Percentiles rank a stretch among this genome's conserved stretches.
These are phyloP conservation scores for Malania oleifera DNA, from an alignment of 164 flowering plant species.

Conservation along the genomic window DNA sequence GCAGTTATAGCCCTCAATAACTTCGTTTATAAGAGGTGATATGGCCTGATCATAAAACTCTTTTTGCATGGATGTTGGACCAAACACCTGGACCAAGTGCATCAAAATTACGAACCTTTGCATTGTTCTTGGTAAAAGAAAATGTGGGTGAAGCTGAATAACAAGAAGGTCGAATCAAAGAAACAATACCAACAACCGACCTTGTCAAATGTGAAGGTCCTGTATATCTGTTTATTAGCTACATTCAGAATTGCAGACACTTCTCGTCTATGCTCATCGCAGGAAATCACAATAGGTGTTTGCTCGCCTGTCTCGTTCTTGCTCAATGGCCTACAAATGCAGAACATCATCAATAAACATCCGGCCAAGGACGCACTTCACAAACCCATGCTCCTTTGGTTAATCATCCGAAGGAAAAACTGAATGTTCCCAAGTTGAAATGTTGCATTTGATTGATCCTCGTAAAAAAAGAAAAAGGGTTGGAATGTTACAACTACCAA, in stretches of 20 bases:
- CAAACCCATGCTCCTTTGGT: too few species aligned
- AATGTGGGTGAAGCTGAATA: background rate
- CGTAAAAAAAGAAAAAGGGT: too few species aligned
- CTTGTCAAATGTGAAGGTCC: conserved; percentile 4
- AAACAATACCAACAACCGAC: background rate
- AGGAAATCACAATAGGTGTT: background rate
- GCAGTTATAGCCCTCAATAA: conserved; percentile 5
- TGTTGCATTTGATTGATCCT: too few species aligned
- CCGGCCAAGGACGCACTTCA: too few species aligned
- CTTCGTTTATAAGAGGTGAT: background rate
- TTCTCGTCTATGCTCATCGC: conserved; percentile 1
- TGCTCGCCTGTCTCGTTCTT: background rate
- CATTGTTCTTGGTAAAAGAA: background rate
- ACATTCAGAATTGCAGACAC: background rate
- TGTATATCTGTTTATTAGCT: background rate
- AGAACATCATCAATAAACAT: too few species aligned
- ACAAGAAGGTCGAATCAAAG: background rate
- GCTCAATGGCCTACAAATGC: background rate
- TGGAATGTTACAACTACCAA: too few species aligned
- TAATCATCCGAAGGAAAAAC: too few species aligned
- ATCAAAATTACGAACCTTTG: background rate
- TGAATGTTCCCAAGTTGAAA: too few species aligned
- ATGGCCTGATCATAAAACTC: background rate
- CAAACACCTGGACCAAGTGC: background rate
- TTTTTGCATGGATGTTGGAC: background rate